Percentiles rank a stretch among this genome's conserved stretches.
Conservation (phyloP, 208 protist species). For the Leishmania mexicana region DNA sequence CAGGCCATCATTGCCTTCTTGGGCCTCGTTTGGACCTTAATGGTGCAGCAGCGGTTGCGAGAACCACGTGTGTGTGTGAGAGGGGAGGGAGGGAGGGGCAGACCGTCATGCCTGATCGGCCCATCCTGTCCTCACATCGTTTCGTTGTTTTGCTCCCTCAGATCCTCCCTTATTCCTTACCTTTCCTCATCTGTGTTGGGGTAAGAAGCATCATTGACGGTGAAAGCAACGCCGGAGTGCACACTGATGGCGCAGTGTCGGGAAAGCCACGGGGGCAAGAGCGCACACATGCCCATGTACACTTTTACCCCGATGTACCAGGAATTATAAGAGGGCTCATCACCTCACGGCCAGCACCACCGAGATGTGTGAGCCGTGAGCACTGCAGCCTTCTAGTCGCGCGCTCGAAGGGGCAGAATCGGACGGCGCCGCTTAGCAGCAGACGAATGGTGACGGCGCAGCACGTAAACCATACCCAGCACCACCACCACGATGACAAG, state of each 20-base stretch:
- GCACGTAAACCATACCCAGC: constrained; percentile 25
- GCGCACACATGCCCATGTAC: background rate
- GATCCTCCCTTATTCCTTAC: background rate
- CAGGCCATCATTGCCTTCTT: background rate
- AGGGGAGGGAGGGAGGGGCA: background rate
- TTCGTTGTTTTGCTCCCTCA: background rate
- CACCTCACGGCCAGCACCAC: background rate
- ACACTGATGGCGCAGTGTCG: background rate
- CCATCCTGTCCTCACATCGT: background rate
- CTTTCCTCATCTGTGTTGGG: background rate
- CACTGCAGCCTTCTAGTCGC: background rate
- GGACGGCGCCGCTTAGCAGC: constrained; percentile 7
- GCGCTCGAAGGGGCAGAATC: constrained; percentile 26
- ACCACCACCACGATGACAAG: constrained; percentile 25
- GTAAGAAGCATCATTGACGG: background rate
- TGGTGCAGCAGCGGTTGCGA: background rate
- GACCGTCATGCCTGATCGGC: background rate
- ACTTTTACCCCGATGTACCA: background rate
- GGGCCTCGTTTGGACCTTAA: background rate
- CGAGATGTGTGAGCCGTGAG: background rate
- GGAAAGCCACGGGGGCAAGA: background rate
- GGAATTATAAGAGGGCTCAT: background rate
- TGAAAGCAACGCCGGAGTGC: background rate
- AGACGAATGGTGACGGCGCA: constrained; percentile 7
- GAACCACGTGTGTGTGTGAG: background rate